phyloP scores from a whole-genome alignment of 371 early-diverging fungal genomes.

The Zopfochytrium polystomum region DNA sequence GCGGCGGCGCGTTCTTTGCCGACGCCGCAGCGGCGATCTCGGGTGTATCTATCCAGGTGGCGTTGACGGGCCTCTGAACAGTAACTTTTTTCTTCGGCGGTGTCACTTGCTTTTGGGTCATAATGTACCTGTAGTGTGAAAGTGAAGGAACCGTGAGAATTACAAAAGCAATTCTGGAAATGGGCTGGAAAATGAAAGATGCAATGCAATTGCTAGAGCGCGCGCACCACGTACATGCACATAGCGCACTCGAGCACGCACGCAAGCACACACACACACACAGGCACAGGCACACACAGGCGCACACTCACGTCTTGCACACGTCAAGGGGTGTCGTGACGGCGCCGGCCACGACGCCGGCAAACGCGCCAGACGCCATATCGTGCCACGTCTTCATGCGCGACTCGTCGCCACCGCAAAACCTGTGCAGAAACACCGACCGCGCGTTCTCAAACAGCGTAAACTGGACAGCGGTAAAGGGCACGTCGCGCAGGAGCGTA shows the following conservation, averaged over 20 bases:
- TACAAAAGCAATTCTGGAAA: too few relatives aligned
- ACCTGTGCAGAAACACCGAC: constrained; percentile 54
- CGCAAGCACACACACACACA: too few relatives aligned
- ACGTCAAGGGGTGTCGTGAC: constrained; percentile 92
- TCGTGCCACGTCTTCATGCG: constrained; percentile 38
- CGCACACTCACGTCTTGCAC: constrained; percentile 64
- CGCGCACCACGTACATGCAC: too few relatives aligned
- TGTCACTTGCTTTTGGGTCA: constrained; percentile 1
- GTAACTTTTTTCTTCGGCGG: neutral
- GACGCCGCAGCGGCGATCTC: constrained; percentile 5
- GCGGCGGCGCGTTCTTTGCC: too few relatives aligned
- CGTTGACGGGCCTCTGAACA: neutral
- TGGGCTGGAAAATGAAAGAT: too few relatives aligned
- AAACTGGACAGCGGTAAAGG: constrained; percentile 93
- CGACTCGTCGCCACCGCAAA: constrained; percentile 6
- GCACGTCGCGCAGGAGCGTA: constrained; percentile 87
- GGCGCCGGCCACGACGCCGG: constrained; percentile 84
- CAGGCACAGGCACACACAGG: too few relatives aligned
- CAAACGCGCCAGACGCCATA: constrained; percentile 79
- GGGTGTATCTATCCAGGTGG: constrained; percentile 2
- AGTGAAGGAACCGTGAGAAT: too few relatives aligned
- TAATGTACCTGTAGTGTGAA: constrained; percentile 5
- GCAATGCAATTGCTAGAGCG: too few relatives aligned
- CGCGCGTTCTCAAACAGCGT: constrained; percentile 75
- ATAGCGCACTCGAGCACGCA: too few relatives aligned